Evolutionary conservation across 768 basidiomycete genomes (phyloP).

Genomic region (Chlorophyllum brunneum): DNA sequence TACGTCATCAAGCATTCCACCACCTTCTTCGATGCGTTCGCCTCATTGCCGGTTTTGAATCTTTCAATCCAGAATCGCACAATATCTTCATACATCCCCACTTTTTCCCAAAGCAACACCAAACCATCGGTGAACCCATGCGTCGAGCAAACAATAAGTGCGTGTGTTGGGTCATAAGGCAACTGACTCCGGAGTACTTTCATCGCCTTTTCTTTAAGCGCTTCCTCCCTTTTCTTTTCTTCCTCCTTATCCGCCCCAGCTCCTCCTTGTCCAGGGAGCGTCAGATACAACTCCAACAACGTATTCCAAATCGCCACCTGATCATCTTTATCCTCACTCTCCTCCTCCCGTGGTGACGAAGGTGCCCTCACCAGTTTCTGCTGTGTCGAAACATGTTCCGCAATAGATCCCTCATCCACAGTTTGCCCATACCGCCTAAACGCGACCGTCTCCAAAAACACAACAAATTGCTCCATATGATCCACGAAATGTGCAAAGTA

Average conservation of each 20-base stretch:
- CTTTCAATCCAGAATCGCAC: constrained; percentile 90
- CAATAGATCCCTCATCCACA: constrained; percentile 39
- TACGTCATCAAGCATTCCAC: constrained; percentile 73
- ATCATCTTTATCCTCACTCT: constrained; percentile 54
- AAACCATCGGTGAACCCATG: constrained; percentile 79
- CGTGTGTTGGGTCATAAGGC: constrained; percentile 88
- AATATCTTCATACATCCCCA: constrained; percentile 96
- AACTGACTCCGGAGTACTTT: constrained; percentile 60
- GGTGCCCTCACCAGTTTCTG: not conserved
- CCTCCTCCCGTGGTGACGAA: constrained; percentile 27
- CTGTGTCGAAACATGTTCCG: constrained; percentile 15
- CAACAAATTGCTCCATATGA: constrained; percentile 76
- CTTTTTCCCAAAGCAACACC: constrained; percentile 86
- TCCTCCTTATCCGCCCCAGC: constrained; percentile 25
- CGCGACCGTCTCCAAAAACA: constrained; percentile 88
- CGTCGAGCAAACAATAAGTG: constrained; percentile 91
- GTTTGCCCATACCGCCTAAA: constrained; percentile 74
- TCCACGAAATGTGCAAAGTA: constrained; percentile 97
- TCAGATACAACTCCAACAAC: constrained; percentile 87
- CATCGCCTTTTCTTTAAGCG: constrained; percentile 63
- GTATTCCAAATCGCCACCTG: constrained; percentile 95
- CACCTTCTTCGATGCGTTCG: constrained; percentile 50
- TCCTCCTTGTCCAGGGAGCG: constrained; percentile 31
- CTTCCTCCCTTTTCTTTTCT: constrained; percentile 24
- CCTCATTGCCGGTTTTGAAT: constrained; percentile 34